Base-by-base conservation (phyloP, 2,329 filamentous ascomycete genomes). In the Sordariomycetes sp. region DNA sequence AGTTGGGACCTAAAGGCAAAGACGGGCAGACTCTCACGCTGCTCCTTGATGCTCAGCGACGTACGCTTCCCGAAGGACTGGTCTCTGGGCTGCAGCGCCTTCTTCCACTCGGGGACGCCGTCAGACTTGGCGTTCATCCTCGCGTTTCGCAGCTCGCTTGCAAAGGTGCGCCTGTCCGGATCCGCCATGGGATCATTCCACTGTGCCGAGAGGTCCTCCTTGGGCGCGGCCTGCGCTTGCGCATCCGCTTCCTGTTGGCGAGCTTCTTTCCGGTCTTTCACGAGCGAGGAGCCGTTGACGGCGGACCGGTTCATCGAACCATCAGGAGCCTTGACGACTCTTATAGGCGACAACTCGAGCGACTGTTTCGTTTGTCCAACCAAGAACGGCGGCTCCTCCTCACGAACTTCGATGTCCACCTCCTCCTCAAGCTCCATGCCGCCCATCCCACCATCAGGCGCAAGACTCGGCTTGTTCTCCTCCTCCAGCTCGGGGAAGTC, bases 181-280 rank as follows among this genome's bases (percentile, higher is more conserved):
- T 85, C 82, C 15, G 90, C 86, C 91, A 99, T 96, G 0, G 94
- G 94, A 68, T 99, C 94, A 59, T 96, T 87, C 95, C 95, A 99
- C 69, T 96, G 90, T 13, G 89, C 84, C 56, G 86, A 84, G 2
- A 99, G 75, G 65, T 97, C 90, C 35, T 94, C 87, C 64, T 90
- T 87, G 0, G 84, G 79, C 61, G 89, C 84, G 20, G 58, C 59
- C 60, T 94, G 84, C 24, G 90, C 86, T 2, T 76, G 75, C 74
- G 72, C 87, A 59, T 95, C 87, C 0, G 83, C 84, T 70, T 99
- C 92, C 67, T 95, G 87, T 65, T 96, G 89, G 60, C 89, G 84
- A 62, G 96, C 65, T 60, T 99, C 94, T 67, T 90, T 85, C 56
- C 94, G 80, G 67, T 99, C 94, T 68, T 94, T 95, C 3, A 92